phyloP scores from a whole-genome alignment of 345 rosid genomes.

The Streptanthus diversifolius region DNA sequence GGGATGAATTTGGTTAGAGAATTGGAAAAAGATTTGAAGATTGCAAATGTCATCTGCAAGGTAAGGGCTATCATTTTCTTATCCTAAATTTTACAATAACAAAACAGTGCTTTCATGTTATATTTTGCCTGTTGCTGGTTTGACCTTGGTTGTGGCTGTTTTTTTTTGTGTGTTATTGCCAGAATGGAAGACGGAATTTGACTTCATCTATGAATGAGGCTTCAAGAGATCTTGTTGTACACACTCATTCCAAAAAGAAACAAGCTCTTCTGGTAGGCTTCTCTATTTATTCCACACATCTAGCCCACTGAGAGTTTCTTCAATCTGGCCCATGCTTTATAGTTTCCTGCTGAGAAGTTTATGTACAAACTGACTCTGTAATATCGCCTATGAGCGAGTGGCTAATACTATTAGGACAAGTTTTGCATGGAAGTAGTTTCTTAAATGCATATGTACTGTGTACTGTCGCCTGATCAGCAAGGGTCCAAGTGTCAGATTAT shows the following conservation, averaged over 20 bases:
- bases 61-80: slow-evolving; percentile 40
- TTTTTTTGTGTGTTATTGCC: slow-evolving; percentile 31
- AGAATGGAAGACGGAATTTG: slow-evolving; percentile 97
- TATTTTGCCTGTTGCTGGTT: slow-evolving; percentile 13
- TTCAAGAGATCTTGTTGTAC: slow-evolving; percentile 96
- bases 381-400: background rate
- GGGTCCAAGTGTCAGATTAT: background rate
- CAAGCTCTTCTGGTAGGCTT: slow-evolving; percentile 82
- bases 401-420: background rate
- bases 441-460: background rate
- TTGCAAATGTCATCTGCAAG: slow-evolving; percentile 94
- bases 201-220: slow-evolving; percentile 91
- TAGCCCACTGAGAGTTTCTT: background rate
- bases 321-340: background rate
- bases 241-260: slow-evolving; percentile 83
- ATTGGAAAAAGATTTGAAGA: slow-evolving; percentile 93
- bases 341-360: background rate
- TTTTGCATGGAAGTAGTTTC: background rate
- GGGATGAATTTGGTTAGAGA: slow-evolving; percentile 99
- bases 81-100: background rate
- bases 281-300: slow-evolving; percentile 8
- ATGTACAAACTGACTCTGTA: slow-evolving; percentile 2
- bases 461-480: slow-evolving; percentile 2
- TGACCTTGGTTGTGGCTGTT: slow-evolving; percentile 23
- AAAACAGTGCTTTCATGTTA: background rate